These are phyloP conservation scores for Penicillium sp. DNA, from an alignment of 2,329 filamentous ascomycete genomes.

Conservation along the genomic window DNA sequence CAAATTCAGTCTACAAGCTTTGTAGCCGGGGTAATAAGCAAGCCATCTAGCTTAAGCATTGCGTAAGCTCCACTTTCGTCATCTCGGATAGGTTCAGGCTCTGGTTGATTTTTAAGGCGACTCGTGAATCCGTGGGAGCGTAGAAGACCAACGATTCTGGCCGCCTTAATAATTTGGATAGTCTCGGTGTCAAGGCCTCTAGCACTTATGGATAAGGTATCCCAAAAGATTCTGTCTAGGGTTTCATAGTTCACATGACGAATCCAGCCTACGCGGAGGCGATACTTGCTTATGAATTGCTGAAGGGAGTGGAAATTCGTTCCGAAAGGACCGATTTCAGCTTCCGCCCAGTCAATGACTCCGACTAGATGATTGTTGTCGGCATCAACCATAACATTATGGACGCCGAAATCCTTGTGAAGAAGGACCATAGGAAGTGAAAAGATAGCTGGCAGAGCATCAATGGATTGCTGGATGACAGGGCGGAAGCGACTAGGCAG, in stretches of 20 bases:
- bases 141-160: slow-evolving; percentile 34
- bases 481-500: slow-evolving; percentile 35
- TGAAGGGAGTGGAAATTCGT: slow-evolving; percentile 37
- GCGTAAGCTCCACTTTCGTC: slow-evolving; percentile 39
- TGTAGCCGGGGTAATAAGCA: slow-evolving; percentile 35
- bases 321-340: slow-evolving; percentile 39
- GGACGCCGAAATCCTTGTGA: slow-evolving; percentile 36
- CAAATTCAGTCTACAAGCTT: too few relatives aligned
- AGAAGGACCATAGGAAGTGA: slow-evolving; percentile 41
- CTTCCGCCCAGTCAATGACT: slow-evolving; percentile 44
- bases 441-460: slow-evolving; percentile 30
- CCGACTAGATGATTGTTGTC: slow-evolving; percentile 34
- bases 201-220: slow-evolving; percentile 26
- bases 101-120: slow-evolving; percentile 35
- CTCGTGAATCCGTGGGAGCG: slow-evolving; percentile 37
- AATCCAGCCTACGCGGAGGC: slow-evolving; percentile 34
- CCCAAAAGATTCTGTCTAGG: slow-evolving; percentile 32
- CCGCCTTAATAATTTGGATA: slow-evolving; percentile 27
- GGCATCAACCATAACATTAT: slow-evolving; percentile 38
- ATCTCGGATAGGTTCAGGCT: slow-evolving; percentile 32
- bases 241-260: slow-evolving; percentile 31
- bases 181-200: slow-evolving; percentile 25
- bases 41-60: slow-evolving; percentile 37
- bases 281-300: slow-evolving; percentile 31
- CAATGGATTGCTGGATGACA: slow-evolving; percentile 29